Conservation (phyloP, 2,329 filamentous ascomycete species). For the Colletotrichum scovillei region DNA sequence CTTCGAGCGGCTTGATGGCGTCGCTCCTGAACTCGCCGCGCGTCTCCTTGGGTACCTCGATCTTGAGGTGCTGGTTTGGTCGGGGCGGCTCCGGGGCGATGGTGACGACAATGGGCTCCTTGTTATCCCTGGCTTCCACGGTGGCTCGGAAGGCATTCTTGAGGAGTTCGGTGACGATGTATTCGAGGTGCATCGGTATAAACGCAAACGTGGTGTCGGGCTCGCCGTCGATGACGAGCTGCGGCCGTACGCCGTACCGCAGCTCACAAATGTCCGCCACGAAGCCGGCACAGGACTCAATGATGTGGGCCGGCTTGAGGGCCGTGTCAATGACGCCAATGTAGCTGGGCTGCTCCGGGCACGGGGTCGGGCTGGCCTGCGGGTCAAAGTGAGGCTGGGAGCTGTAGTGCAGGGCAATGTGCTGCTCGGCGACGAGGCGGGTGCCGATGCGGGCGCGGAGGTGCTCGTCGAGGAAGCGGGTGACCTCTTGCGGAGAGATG, state of each 20-base stretch:
- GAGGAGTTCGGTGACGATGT: conserved; percentile 94
- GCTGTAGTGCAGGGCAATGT: conserved; percentile 86
- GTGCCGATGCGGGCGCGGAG: conserved; percentile 94
- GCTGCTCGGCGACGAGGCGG: conserved; percentile 93
- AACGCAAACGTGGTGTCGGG: conserved; percentile 91
- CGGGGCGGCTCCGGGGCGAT: conserved; percentile 77
- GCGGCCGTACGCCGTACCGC: conserved; percentile 90
- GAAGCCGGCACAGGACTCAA: conserved; percentile 87
- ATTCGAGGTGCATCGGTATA: conserved; percentile 95
- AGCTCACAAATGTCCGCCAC: conserved; percentile 97
- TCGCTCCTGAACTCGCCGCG: conserved; percentile 56
- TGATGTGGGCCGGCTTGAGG: conserved; percentile 82
- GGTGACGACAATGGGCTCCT: conserved; percentile 89
- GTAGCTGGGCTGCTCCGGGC: conserved; percentile 71
- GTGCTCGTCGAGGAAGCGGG: conserved; percentile 91
- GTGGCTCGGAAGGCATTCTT: conserved; percentile 98
- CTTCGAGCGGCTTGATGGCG: conserved; percentile 67
- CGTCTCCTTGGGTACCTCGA: conserved; percentile 50
- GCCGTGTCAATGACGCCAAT: conserved; percentile 97
- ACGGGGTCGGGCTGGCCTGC: conserved; percentile 60
- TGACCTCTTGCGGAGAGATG: conserved; percentile 85
- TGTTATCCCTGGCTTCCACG: conserved; percentile 82
- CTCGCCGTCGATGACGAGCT: conserved; percentile 84
- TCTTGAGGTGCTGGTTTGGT: conserved; percentile 46
- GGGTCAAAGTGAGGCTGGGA: conserved; percentile 76